A percentile compares a stretch with the other conserved stretches of the same genome.
Conservation (phyloP, 768 basidiomycete genomes). For the Hygrocybe punicea region DNA sequence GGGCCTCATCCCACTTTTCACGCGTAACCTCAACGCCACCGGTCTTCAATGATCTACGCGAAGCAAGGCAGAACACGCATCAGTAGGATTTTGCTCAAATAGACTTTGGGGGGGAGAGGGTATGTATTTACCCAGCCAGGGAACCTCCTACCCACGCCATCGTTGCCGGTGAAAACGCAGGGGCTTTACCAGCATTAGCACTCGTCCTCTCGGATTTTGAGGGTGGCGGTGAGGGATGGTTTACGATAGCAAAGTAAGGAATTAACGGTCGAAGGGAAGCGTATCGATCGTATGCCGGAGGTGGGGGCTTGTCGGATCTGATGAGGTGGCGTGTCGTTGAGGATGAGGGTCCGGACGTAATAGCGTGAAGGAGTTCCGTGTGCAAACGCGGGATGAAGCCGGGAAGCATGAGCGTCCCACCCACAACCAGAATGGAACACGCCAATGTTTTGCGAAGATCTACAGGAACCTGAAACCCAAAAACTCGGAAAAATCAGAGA, state of each 20-base stretch:
- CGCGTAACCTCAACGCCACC: slow-evolving; percentile 78
- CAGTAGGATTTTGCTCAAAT: not conserved
- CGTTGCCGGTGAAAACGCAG: slow-evolving; percentile 77
- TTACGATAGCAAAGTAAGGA: slow-evolving; percentile 75
- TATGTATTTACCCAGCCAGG: slow-evolving; percentile 70
- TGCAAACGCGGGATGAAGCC: slow-evolving; percentile 92
- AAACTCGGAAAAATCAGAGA: not conserved
- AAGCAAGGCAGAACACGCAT: not conserved
- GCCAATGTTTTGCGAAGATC: slow-evolving; percentile 85
- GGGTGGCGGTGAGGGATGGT: slow-evolving; percentile 68
- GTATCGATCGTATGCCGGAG: slow-evolving; percentile 69
- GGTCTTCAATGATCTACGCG: slow-evolving; percentile 74
- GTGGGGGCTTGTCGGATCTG: slow-evolving; percentile 38
- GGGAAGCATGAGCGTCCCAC: slow-evolving; percentile 88
- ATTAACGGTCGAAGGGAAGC: slow-evolving; percentile 66
- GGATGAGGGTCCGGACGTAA: slow-evolving; percentile 41
- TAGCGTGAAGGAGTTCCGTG: slow-evolving; percentile 62
- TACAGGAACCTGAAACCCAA: slow-evolving; percentile 70
- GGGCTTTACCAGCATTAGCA: slow-evolving; percentile 76
- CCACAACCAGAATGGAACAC: slow-evolving; percentile 79
- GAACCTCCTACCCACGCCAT: slow-evolving; percentile 94
- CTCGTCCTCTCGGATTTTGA: slow-evolving; percentile 49
- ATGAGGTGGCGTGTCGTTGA: slow-evolving; percentile 34
- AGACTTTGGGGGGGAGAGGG: not conserved
- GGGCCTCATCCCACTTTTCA: slow-evolving; percentile 82